Conservation (phyloP, 2,329 filamentous ascomycete genomes). For the Celoporthe dispersa region DNA sequence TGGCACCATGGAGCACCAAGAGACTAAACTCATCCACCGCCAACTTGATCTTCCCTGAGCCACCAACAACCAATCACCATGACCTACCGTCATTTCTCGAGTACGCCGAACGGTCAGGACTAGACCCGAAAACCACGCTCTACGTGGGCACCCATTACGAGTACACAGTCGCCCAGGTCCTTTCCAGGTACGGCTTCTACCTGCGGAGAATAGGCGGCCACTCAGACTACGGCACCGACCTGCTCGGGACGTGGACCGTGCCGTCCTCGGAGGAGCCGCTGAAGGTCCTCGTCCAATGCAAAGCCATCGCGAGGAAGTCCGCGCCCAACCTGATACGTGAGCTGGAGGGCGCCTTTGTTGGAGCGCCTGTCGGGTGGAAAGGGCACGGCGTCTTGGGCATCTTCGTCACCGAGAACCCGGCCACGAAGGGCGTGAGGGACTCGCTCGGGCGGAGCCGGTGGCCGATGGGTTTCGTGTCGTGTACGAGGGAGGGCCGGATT, state of each 20-base stretch:
- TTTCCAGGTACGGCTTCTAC: constrained; percentile 65
- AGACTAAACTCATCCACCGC: constrained; percentile 21
- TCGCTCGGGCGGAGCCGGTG: constrained; percentile 68
- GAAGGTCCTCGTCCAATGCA: constrained; percentile 69
- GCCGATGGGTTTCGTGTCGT: constrained; percentile 74
- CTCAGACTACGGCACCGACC: constrained; percentile 74
- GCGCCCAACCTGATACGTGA: constrained; percentile 71
- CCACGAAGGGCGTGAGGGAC: constrained; percentile 79
- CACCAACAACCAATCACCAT: constrained; percentile 58
- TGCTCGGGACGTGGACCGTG: constrained; percentile 72
- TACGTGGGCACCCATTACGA: constrained; percentile 80
- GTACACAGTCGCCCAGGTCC: constrained; percentile 64
- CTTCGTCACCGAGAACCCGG: constrained; percentile 68
- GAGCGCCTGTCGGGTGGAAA: constrained; percentile 75
- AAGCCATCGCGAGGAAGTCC: constrained; percentile 56
- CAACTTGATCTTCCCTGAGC: constrained; percentile 49
- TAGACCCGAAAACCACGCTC: constrained; percentile 60
- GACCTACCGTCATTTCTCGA: constrained; percentile 67
- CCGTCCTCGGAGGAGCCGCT: constrained; percentile 49
- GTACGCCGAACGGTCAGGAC: constrained; percentile 61
- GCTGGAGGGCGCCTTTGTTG: constrained; percentile 76
- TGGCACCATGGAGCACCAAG: constrained; percentile 13
- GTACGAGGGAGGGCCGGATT: constrained; percentile 60
- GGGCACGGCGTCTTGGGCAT: constrained; percentile 69
- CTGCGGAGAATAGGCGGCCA: constrained; percentile 68